Base-by-base conservation (phyloP, 2,329 filamentous ascomycete genomes). In the Graphilbum sp. region DNA sequence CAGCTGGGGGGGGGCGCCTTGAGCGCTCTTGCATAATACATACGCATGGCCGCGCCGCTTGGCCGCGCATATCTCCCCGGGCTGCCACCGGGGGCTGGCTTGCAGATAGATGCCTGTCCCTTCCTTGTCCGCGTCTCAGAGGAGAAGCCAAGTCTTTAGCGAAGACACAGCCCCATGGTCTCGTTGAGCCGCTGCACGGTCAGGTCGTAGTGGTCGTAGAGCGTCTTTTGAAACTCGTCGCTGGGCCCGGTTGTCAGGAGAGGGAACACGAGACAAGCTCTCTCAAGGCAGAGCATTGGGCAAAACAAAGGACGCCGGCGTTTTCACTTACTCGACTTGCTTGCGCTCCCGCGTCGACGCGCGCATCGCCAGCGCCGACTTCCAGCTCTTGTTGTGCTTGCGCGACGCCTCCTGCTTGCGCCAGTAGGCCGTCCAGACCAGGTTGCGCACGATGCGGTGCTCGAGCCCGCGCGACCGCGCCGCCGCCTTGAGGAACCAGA, bases 121-220 rank as follows among this genome's bases (percentile, higher is more conserved):
- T n/a, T n/a, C n/a, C n/a, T n/a, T n/a, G n/a, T n/a, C n/a, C n/a
- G n/a, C n/a, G n/a, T n/a, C n/a, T n/a, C n/a, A n/a, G n/a, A n/a
- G n/a, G n/a, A n/a, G n/a, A n/a, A n/a, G n/a, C n/a, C n/a, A n/a
- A n/a, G n/a, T n/a, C n/a, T 27, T 60, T 53, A 72, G 41, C 69
- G 64, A 41, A 79, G 52, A 50, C 76, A 80, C 32, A 83, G 52
- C 1, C 70, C 69, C 75, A 86, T 76, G 7, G 66, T 75, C 52
- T 78, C 72, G 50, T 87, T 86, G 39, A 87, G 61, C 78, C 81
- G 81, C 16, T 64, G 66, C 35, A 87, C 53, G 8, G 77, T 83
- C 59, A 70, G 70, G 38, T 84, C 69, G 51, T 81, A 83, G 48
- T 79, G 69, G 34, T 65, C 60, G 51, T 67, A 77, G 7, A 64